These are phyloP conservation scores for Trichophyton schoenleinii DNA, from an alignment of 2,329 filamentous ascomycete genomes.

Conservation along the genomic window DNA sequence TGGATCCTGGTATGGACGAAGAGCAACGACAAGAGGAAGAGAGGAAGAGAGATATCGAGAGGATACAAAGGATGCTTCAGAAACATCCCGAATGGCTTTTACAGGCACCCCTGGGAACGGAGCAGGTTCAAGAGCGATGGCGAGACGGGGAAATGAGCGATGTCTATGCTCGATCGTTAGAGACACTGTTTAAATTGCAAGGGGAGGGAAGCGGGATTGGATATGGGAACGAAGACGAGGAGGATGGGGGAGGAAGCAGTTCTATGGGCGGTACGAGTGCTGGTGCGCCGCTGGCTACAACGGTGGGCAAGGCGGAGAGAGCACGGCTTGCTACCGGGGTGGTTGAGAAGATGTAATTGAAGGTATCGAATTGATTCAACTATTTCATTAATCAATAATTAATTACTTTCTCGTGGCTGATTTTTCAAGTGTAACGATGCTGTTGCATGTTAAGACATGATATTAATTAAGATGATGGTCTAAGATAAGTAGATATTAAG, in stretches of 20 bases:
- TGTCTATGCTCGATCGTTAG: constrained; percentile 31
- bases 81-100: constrained; percentile 21
- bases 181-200: constrained; percentile 28
- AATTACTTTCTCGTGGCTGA: neutral
- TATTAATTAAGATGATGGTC: neutral
- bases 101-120: constrained; percentile 22
- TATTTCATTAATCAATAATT: neutral
- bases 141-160: constrained; percentile 30
- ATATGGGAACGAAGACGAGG: constrained; percentile 12
- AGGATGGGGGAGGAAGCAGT: constrained; percentile 11
- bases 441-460: neutral
- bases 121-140: constrained; percentile 28
- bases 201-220: constrained; percentile 21
- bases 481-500: neutral
- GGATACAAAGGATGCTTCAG: neutral
- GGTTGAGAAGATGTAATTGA: constrained; percentile 34
- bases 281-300: constrained; percentile 31
- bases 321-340: constrained; percentile 35
- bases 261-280: constrained; percentile 11
- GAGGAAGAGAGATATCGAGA: neutral
- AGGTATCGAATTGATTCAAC: neutral
- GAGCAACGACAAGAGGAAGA: neutral
- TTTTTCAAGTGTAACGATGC: neutral
- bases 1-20: neutral
- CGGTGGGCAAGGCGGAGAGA: constrained; percentile 36